Percentiles rank a stretch among this genome's conserved stretches.
phyloP scores from a whole-genome alignment of 2,329 filamentous ascomycete species.

The Pestalotiopsis sp. region DNA sequence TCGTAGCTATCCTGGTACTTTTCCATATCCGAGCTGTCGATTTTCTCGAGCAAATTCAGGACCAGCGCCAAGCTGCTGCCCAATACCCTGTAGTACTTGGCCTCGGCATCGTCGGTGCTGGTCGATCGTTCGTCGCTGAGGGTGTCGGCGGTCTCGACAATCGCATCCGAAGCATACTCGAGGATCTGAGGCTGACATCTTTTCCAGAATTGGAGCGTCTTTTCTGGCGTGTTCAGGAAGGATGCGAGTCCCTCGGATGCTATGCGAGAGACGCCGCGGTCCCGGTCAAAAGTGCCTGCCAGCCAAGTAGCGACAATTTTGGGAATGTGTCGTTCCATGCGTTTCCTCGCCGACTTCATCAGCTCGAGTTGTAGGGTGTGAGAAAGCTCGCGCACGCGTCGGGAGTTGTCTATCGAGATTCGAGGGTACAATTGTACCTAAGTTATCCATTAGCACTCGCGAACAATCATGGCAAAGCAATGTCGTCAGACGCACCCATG shows the following conservation, averaged over 20 bases:
- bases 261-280: slow-evolving; percentile 74
- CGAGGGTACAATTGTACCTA: slow-evolving; percentile 87
- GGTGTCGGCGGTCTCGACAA: slow-evolving; percentile 78
- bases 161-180: slow-evolving; percentile 78
- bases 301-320: slow-evolving; percentile 88
- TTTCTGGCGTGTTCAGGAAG: slow-evolving; percentile 81
- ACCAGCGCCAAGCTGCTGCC: slow-evolving; percentile 58
- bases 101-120: slow-evolving; percentile 79
- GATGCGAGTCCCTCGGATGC: slow-evolving; percentile 75
- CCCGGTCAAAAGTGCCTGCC: slow-evolving; percentile 83
- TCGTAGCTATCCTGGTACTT: slow-evolving; percentile 67
- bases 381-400: slow-evolving; percentile 84
- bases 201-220: slow-evolving; percentile 75
- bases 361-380: slow-evolving; percentile 72
- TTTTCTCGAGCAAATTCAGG: slow-evolving; percentile 52
- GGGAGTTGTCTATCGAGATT: slow-evolving; percentile 85
- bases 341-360: slow-evolving; percentile 70
- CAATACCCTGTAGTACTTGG: slow-evolving; percentile 81
- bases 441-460: slow-evolving; percentile 22
- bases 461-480: neutral
- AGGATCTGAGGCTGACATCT: slow-evolving; percentile 81
- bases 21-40: slow-evolving; percentile 54
- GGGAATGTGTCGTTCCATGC: slow-evolving; percentile 79
- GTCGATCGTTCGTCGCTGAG: slow-evolving; percentile 89
- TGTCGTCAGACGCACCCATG: slow-evolving; percentile 65